Evolutionary conservation across 306 rosid species (phyloP).

Genomic region (Corylus heterophylla): DNA sequence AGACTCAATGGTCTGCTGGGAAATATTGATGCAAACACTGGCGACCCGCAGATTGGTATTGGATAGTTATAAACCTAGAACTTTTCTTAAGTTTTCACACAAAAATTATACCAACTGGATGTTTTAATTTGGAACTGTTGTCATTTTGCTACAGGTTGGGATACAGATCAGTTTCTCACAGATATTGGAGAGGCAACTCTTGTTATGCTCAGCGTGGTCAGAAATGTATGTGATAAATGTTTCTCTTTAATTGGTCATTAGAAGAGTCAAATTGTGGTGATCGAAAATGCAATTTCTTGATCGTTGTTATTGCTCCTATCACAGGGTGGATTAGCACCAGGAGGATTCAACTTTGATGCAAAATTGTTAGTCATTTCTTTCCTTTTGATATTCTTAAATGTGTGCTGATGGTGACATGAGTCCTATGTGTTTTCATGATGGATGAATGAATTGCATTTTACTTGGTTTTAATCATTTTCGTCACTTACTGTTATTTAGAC

Average conservation of each 20-base stretch:
- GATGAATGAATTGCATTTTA: neutral
- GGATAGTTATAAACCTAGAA: conserved; percentile 2
- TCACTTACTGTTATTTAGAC: conserved; percentile 40
- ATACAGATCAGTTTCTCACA: conserved; percentile 90
- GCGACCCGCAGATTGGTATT: conserved; percentile 95
- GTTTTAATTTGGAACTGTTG: conserved; percentile 25
- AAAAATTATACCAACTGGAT: conserved; percentile 1
- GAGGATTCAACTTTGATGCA: conserved; percentile 99
- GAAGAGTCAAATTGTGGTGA: neutral
- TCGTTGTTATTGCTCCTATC: conserved; percentile 1
- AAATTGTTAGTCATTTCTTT: conserved; percentile 64
- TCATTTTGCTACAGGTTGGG: conserved; percentile 71
- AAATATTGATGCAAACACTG: conserved; percentile 89
- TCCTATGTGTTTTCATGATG: neutral
- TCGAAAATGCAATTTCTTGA: conserved; percentile 3
- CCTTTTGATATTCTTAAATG: neutral
- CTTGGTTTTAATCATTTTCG: conserved; percentile 4
- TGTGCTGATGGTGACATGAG: neutral
- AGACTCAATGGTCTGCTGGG: conserved; percentile 87
- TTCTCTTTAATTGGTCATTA: neutral
- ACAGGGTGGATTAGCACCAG: conserved; percentile 91
- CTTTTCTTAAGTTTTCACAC: neutral
- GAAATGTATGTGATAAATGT: conserved; percentile 50
- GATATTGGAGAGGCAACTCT: conserved; percentile 86
- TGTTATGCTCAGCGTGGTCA: conserved; percentile 82